phyloP scores from a whole-genome alignment of 1,284 basidiomycete species.

The Sporisorium graminicola region DNA sequence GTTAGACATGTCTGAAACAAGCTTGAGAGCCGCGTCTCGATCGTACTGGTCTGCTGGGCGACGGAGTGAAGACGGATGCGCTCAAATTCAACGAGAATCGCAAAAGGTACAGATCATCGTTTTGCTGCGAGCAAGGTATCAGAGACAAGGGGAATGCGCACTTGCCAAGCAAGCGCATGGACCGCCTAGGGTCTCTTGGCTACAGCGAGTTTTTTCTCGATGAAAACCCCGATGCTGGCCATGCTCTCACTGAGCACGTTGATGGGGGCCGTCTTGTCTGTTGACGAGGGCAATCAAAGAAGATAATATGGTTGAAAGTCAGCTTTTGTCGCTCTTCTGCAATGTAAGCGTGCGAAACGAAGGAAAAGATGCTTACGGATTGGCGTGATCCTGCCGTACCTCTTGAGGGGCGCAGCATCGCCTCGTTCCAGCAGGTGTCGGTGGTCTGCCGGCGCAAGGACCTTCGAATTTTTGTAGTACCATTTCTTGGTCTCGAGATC shows the following conservation, averaged over 20 bases:
- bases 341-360: background rate
- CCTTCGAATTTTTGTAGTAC: constrained; percentile 37
- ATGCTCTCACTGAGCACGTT: constrained; percentile 30
- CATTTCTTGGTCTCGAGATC: constrained; percentile 32
- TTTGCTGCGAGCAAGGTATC: background rate
- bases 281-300: background rate
- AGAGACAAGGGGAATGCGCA: background rate
- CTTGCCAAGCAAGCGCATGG: background rate
- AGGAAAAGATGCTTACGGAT: constrained; percentile 23
- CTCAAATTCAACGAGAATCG: background rate
- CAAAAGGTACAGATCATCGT: background rate
- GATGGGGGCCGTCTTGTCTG: constrained; percentile 26
- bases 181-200: background rate
- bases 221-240: constrained; percentile 19
- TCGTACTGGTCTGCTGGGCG: background rate
- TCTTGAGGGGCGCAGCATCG: constrained; percentile 23
- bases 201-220: constrained; percentile 25
- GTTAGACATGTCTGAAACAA: background rate
- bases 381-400: constrained; percentile 33
- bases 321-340: background rate
- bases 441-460: constrained; percentile 40
- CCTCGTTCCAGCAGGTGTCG: constrained; percentile 27
- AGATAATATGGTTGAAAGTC: background rate
- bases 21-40: background rate
- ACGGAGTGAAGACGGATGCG: background rate